phyloP scores from a whole-genome alignment of 768 basidiomycete species.

The button mushroom (Agaricus bisporus) region DNA sequence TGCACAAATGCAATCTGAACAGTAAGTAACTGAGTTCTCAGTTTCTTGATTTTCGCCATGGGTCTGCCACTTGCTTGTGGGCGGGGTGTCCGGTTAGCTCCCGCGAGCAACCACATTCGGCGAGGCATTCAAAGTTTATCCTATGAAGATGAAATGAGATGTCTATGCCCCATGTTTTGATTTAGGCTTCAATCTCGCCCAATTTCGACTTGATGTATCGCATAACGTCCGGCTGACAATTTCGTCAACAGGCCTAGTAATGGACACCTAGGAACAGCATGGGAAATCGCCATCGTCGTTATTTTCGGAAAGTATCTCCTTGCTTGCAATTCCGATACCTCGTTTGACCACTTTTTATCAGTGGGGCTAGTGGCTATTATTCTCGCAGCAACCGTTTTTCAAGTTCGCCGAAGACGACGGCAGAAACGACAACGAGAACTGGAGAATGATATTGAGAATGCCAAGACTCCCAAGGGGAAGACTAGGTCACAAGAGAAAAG shows the following conservation, averaged over 20 bases:
- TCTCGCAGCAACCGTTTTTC: conserved; percentile 19
- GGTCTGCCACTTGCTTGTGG: too few relatives aligned
- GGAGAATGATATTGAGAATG: conserved; percentile 1
- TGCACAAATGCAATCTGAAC: too few relatives aligned
- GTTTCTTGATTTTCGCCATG: too few relatives aligned
- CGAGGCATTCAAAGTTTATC: neutral
- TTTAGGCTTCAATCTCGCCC: neutral
- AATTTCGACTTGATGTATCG: too few relatives aligned
- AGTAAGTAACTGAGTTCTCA: too few relatives aligned
- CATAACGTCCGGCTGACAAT: neutral
- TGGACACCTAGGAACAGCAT: conserved; percentile 27
- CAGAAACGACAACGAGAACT: conserved; percentile 11
- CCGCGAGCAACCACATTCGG: neutral
- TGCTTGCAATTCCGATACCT: neutral
- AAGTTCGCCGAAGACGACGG: conserved; percentile 18
- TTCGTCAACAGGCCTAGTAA: conserved; percentile 20
- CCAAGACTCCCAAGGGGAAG: neutral
- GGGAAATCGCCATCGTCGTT: conserved; percentile 31
- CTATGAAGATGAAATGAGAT: neutral
- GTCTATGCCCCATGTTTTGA: neutral
- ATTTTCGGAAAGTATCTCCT: conserved; percentile 24
- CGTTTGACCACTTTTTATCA: conserved; percentile 2
- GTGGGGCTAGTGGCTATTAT: conserved; percentile 22
- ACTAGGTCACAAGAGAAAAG: neutral
- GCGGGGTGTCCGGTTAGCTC: too few relatives aligned